Evolutionary conservation across 495 filamentous ascomycete genomes (phyloP).

Genomic region (Daldinia concentrica): DNA sequence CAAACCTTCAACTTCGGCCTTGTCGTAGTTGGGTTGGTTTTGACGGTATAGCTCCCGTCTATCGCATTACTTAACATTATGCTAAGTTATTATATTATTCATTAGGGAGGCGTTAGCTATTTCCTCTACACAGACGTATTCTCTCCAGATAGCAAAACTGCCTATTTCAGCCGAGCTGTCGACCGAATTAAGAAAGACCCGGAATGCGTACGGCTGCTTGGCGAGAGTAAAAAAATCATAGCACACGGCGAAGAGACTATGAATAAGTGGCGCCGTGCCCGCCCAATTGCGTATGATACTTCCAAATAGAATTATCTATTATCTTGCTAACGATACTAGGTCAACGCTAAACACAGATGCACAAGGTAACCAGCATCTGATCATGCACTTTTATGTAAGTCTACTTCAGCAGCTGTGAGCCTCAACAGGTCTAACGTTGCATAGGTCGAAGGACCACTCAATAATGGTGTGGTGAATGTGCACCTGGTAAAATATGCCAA

Average conservation of each 20-base stretch:
- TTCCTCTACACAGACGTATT: slow-evolving; percentile 89
- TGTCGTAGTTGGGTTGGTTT: slow-evolving; percentile 74
- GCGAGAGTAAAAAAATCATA: slow-evolving; percentile 75
- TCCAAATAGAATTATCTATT: not conserved
- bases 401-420: not conserved
- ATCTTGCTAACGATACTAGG: slow-evolving; percentile 51
- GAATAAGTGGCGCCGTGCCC: slow-evolving; percentile 84
- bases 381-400: slow-evolving; percentile 86
- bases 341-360: slow-evolving; percentile 73
- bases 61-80: not conserved
- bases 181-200: slow-evolving; percentile 78
- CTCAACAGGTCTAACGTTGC: slow-evolving; percentile 30
- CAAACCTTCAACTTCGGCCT: slow-evolving; percentile 88
- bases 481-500: slow-evolving; percentile 75
- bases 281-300: slow-evolving; percentile 79
- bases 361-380: slow-evolving; percentile 80
- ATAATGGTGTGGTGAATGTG: slow-evolving; percentile 75
- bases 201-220: slow-evolving; percentile 77
- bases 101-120: slow-evolving; percentile 76
- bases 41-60: slow-evolving; percentile 67
- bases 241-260: slow-evolving; percentile 85
- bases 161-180: slow-evolving; percentile 89
- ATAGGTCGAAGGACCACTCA: slow-evolving; percentile 83
- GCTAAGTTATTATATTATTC: slow-evolving; percentile 22
- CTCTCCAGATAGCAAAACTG: slow-evolving; percentile 81